These are phyloP conservation scores for Picea abies DNA, from an alignment of 83 land plant species.

Conservation along the genomic window DNA sequence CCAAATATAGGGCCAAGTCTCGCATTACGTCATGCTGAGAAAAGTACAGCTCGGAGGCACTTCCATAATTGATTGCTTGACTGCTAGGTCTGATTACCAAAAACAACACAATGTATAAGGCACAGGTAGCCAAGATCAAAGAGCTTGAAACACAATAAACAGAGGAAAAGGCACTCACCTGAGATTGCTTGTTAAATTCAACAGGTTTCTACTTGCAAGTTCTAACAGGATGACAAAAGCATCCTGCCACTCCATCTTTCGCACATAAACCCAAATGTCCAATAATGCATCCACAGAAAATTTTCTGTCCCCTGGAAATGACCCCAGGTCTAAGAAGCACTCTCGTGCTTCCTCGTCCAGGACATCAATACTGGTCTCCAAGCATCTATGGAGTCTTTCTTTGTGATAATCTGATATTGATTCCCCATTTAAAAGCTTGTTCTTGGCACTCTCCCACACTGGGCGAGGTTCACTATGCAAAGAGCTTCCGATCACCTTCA, in stretches of 20 bases:
- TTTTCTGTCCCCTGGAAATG: slow-evolving; percentile 59
- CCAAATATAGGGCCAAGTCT: slow-evolving; percentile 57
- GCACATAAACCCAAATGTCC: slow-evolving; percentile 52
- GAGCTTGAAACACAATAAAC: too few relatives aligned
- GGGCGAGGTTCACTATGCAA: too few relatives aligned
- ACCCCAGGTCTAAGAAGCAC: slow-evolving; percentile 59
- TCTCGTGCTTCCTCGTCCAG: slow-evolving; percentile 34
- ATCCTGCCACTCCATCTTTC: slow-evolving; percentile 42
- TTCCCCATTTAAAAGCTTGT: too few relatives aligned
- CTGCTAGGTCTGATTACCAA: not conserved
- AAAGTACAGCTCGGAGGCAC: slow-evolving; percentile 42
- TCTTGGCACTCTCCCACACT: too few relatives aligned
- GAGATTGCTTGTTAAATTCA: too few relatives aligned
- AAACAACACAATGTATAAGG: too few relatives aligned
- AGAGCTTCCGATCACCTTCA: too few relatives aligned
- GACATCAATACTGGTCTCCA: slow-evolving; percentile 36
- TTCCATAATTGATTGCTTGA: slow-evolving; percentile 42
- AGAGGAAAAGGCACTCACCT: too few relatives aligned
- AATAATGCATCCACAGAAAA: slow-evolving; percentile 53
- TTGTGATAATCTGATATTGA: slow-evolving; percentile 10
- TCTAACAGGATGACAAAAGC: too few relatives aligned
- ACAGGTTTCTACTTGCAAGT: not conserved
- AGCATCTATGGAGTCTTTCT: not conserved
- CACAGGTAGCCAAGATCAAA: too few relatives aligned
- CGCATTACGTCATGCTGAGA: slow-evolving; percentile 64